A percentile compares a stretch with the other conserved stretches of the same genome.
phyloP scores from a whole-genome alignment of 1,139 yeast genomes.

The Kurtzmaniella natalensis region DNA sequence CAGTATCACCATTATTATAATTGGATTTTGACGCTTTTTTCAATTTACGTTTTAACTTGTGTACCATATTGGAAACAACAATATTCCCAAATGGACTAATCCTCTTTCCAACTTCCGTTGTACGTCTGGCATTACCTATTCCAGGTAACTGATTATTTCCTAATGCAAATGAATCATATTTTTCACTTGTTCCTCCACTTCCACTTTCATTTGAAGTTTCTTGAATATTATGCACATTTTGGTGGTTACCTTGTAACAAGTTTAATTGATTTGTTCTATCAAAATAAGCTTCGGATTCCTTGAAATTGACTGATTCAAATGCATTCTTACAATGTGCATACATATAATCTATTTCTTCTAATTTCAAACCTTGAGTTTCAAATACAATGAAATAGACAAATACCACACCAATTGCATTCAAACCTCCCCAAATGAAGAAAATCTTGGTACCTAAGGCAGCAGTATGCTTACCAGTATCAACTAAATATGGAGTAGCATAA shows the following conservation, averaged over 20 bases:
- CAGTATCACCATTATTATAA: background rate
- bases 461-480: slow-evolving; percentile 56
- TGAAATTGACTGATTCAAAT: slow-evolving; percentile 35
- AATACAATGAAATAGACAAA: slow-evolving; percentile 65
- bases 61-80: background rate
- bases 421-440: slow-evolving; percentile 67
- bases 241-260: slow-evolving; percentile 4
- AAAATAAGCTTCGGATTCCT: slow-evolving; percentile 7
- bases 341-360: slow-evolving; percentile 49
- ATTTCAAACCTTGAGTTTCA: slow-evolving; percentile 69
- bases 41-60: background rate
- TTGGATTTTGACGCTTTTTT: background rate
- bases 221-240: background rate
- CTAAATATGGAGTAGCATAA: slow-evolving; percentile 64
- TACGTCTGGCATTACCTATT: no score
- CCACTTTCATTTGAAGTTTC: background rate
- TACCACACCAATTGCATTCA: slow-evolving; percentile 30
- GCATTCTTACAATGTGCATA: slow-evolving; percentile 43
- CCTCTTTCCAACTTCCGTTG: no score
- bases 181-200: slow-evolving; percentile 1
- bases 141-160: no score
- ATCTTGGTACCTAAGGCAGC: slow-evolving; percentile 62
- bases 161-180: background rate
- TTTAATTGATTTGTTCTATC: background rate
- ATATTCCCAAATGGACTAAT: no score